These are phyloP conservation scores for Penicillium dipodomyicola DNA, from an alignment of 495 filamentous ascomycete species.

Conservation along the genomic window DNA sequence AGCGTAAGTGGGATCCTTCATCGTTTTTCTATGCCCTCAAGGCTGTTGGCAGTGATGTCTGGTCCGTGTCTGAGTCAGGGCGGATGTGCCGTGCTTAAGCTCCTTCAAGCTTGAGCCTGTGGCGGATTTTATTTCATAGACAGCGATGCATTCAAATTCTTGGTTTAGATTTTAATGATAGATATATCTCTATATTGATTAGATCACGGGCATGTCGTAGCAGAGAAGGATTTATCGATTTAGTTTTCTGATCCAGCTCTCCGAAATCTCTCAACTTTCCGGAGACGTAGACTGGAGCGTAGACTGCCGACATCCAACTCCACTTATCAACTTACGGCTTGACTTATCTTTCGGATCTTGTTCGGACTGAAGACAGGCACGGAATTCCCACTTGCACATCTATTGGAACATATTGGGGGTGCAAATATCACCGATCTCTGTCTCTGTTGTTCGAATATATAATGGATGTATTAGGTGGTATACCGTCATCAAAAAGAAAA, in stretches of 20 bases:
- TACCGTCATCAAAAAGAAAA: not conserved
- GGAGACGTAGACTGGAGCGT: not conserved
- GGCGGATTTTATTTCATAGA: not conserved
- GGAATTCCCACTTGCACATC: not conserved
- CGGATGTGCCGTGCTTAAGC: slow-evolving; percentile 30
- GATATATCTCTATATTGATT: not conserved
- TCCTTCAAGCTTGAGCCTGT: slow-evolving; percentile 1
- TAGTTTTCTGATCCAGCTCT: not conserved
- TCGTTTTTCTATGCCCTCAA: slow-evolving; percentile 59
- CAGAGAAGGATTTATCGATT: not conserved
- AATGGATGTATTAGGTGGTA: not conserved
- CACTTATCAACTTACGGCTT: not conserved
- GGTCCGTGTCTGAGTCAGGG: slow-evolving; percentile 28
- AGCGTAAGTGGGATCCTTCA: slow-evolving; percentile 53
- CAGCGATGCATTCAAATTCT: not conserved
- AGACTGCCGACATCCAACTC: not conserved
- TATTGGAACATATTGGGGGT: not conserved
- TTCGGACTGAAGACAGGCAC: not conserved
- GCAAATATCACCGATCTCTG: not conserved
- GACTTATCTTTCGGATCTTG: not conserved
- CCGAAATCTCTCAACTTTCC: not conserved
- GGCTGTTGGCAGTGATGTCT: slow-evolving; percentile 58
- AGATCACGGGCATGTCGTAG: not conserved
- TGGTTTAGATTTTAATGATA: not conserved
- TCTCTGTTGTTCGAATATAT: not conserved